Evolutionary conservation across 306 rosid species (phyloP), one percentile per base, ranked within the genome.

Genomic region (Cotoneaster glaucophyllus): DNA sequence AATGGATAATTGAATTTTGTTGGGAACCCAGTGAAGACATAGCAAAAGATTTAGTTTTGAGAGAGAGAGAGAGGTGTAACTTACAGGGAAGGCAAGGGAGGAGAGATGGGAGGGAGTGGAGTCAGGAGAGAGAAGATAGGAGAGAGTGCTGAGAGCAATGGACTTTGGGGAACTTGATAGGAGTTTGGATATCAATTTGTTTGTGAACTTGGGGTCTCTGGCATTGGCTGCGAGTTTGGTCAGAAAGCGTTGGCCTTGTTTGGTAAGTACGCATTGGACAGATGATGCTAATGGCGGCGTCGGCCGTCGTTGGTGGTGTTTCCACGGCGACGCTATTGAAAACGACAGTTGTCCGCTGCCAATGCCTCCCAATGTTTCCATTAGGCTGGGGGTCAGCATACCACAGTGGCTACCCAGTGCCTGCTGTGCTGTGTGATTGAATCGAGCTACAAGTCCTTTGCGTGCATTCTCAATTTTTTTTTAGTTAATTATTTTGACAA

Each of bases 231-330:
- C 62, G 53, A 93, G 85, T 43, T 88, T 93, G 41, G 88, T 86
- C 44, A 93, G 91, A 76, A 93, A 91, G 26, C 89, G 90, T 18
- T 82, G 80, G 2, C 84, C 90, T 78, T 91, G 93, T 84, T 93
- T 93, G 34, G 94, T 86, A 12, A 90, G 87, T 0, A 85, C 67
- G 45, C 80, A 74, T 69, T 79, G 73, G 80, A 37, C 39, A 4
- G 67, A 14, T 2, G 70, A 70, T 6, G 8, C 12, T 9, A 43
- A 14, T 31, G 58, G 26, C 34, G 22, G 72, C 43, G 79, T 24
- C 17, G 39, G 41, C 41, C 4, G 34, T 29, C 59, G 64, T 11
- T n/a, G 48, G 5, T 15, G 39, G n/a, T 70, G 34, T 43, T 72
- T 82, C 70, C 71, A 71, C 53, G 80, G 64, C 1, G 11, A 32